phyloP scores from a whole-genome alignment of 2,329 filamentous ascomycete species.

The Sclerotiophoma versabilis region DNA sequence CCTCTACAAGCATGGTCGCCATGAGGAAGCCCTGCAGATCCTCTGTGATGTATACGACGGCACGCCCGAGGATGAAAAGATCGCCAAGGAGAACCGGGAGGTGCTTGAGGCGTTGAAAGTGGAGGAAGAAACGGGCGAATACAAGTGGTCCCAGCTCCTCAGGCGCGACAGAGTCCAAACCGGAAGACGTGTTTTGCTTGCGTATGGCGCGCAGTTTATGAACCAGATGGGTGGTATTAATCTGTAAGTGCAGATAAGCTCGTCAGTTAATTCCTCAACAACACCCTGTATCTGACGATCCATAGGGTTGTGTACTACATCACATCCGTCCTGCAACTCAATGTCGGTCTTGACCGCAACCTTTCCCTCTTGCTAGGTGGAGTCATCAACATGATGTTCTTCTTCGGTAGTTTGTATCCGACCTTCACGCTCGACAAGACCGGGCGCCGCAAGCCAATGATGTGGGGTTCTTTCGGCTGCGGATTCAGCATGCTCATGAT shows the following conservation, averaged over 20 bases:
- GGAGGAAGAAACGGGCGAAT: conserved; percentile 49
- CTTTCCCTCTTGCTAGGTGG: conserved; percentile 58
- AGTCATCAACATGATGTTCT: conserved; percentile 46
- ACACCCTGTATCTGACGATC: not conserved
- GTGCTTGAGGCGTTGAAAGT: conserved; percentile 48
- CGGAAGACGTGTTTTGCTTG: conserved; percentile 48
- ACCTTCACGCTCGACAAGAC: conserved; percentile 51
- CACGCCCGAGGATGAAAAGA: conserved; percentile 61
- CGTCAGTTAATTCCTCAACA: not conserved
- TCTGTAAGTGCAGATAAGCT: conserved; percentile 13
- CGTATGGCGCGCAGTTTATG: conserved; percentile 52
- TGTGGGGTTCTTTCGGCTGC: conserved; percentile 43
- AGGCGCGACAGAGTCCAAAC: conserved; percentile 52
- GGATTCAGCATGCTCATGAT: conserved; percentile 43
- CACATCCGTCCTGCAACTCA: conserved; percentile 54
- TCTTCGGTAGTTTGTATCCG: conserved; percentile 40
- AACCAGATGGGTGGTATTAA: conserved; percentile 52
- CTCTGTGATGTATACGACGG: conserved; percentile 58
- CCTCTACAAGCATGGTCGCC: conserved; percentile 40
- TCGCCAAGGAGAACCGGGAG: conserved; percentile 57
- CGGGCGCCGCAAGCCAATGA: conserved; percentile 41
- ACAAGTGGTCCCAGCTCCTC: conserved; percentile 49
- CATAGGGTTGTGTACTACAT: conserved; percentile 52
- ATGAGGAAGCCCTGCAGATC: conserved; percentile 58
- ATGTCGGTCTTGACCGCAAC: conserved; percentile 55